These are phyloP conservation scores for Coniochaeta prunicola DNA, from an alignment of 2,329 filamentous ascomycete species.

Conservation along the genomic window DNA sequence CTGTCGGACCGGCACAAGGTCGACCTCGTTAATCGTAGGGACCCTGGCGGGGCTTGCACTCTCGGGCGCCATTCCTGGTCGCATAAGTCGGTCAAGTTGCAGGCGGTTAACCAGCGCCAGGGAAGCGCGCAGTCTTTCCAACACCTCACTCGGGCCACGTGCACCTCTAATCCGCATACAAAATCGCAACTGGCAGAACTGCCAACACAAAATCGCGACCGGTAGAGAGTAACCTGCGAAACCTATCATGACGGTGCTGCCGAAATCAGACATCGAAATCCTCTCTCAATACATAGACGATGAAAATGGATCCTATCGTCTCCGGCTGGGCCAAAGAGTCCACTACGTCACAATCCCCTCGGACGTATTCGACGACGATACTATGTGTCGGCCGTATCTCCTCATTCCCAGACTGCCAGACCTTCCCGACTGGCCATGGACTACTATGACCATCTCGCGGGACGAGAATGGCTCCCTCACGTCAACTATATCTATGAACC, in stretches of 20 bases:
- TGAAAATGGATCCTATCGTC: constrained; percentile 13
- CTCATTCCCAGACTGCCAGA: constrained; percentile 18
- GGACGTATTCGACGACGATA: constrained; percentile 19
- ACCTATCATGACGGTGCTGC: neutral
- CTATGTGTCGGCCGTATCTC: constrained; percentile 22
- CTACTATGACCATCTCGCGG: constrained; percentile 14
- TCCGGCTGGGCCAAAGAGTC: constrained; percentile 11
- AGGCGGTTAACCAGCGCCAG: too few relatives aligned
- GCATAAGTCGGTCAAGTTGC: too few relatives aligned
- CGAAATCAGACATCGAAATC: constrained; percentile 10
- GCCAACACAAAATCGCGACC: neutral
- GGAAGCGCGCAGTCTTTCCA: too few relatives aligned
- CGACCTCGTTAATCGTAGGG: constrained; percentile 6
- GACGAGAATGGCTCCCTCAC: constrained; percentile 10
- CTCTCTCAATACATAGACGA: constrained; percentile 10
- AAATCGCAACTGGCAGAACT: neutral
- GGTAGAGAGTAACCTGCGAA: neutral
- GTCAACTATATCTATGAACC: constrained; percentile 9
- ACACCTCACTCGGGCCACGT: neutral
- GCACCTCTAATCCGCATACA: neutral
- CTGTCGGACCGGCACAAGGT: constrained; percentile 6
- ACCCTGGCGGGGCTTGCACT: neutral
- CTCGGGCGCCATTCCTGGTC: too few relatives aligned
- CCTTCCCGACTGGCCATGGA: constrained; percentile 17
- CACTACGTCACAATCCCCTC: constrained; percentile 16